Evolutionary conservation across 331 rosid species (phyloP).

Genomic region (Rhamnella rubrinervis): DNA sequence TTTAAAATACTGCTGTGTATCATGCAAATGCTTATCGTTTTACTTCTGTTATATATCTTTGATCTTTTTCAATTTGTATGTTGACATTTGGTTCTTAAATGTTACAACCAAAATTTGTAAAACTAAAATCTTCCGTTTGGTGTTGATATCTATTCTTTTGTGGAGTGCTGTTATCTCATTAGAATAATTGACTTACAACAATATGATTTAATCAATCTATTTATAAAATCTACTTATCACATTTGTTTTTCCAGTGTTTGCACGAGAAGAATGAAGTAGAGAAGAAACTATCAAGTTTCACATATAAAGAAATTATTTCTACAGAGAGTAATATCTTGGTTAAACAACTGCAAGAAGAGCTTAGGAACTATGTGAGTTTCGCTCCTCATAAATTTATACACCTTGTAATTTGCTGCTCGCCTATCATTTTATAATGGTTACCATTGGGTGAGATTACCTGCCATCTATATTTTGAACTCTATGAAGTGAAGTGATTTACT

Average conservation of each 20-base stretch:
- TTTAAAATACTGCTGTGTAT: too few relatives aligned
- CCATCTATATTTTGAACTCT: neutral
- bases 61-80: too few relatives aligned
- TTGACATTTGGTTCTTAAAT: too few relatives aligned
- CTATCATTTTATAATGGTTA: conserved; percentile 13
- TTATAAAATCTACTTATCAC: neutral
- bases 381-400: conserved; percentile 3
- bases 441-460: conserved; percentile 12
- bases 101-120: neutral
- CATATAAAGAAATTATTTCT: conserved; percentile 55
- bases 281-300: conserved; percentile 60
- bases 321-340: conserved; percentile 49
- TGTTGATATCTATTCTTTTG: conserved; percentile 7
- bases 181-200: neutral
- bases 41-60: too few relatives aligned
- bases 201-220: neutral
- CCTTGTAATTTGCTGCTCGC: conserved; percentile 4
- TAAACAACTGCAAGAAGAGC: conserved; percentile 86
- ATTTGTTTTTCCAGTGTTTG: conserved; percentile 55
- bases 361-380: conserved; percentile 70
- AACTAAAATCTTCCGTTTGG: conserved; percentile 11
- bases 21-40: too few relatives aligned
- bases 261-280: conserved; percentile 74
- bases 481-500: neutral
- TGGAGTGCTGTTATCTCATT: neutral